Evolutionary conservation across 1,284 basidiomycete genomes (phyloP).

Genomic region (Apiotrichum sp.): DNA sequence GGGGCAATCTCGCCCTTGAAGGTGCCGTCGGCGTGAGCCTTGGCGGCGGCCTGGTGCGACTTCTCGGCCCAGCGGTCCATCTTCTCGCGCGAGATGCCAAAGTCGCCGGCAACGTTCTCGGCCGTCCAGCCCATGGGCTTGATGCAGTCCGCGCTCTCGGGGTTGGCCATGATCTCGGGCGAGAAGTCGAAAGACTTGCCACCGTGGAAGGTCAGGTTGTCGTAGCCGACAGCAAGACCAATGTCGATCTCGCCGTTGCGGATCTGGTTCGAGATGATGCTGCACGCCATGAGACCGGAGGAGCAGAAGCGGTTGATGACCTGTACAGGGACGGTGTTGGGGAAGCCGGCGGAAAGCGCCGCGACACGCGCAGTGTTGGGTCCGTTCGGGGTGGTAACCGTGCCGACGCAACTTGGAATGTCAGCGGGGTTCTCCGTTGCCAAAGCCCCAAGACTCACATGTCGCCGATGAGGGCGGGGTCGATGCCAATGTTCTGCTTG

Average conservation of each 20-base stretch:
- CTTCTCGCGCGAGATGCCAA: conserved; percentile 58
- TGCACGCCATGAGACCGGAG: conserved; percentile 67
- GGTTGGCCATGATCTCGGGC: conserved; percentile 64
- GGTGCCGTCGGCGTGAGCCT: conserved; percentile 73
- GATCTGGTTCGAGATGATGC: conserved; percentile 84
- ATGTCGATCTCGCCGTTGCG: conserved; percentile 77
- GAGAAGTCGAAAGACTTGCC: conserved; percentile 49
- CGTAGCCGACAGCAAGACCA: conserved; percentile 88
- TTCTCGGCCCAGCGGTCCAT: conserved; percentile 82
- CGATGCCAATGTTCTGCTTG: conserved; percentile 19
- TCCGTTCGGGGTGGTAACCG: conserved; percentile 10
- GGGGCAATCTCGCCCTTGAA: conserved; percentile 83
- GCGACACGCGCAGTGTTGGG: conserved; percentile 13
- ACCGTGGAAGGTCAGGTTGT: conserved; percentile 69
- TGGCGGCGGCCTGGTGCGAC: conserved; percentile 71
- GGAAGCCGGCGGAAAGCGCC: conserved; percentile 15
- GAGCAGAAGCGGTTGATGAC: conserved; percentile 97
- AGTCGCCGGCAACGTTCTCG: conserved; percentile 83
- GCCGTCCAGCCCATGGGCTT: conserved; percentile 96
- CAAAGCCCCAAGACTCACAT: conserved; percentile 1
- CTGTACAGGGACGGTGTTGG: conserved; percentile 58
- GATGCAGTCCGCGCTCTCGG: conserved; percentile 82
- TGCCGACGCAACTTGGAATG: conserved; percentile 7
- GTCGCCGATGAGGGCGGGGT: conserved; percentile 17
- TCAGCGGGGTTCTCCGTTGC: no score